Percentiles rank a stretch among this genome's conserved stretches.
These are phyloP conservation scores for Pseudopediastrum boryanum DNA, from an alignment of 139 green algal species.

Conservation along the genomic window DNA sequence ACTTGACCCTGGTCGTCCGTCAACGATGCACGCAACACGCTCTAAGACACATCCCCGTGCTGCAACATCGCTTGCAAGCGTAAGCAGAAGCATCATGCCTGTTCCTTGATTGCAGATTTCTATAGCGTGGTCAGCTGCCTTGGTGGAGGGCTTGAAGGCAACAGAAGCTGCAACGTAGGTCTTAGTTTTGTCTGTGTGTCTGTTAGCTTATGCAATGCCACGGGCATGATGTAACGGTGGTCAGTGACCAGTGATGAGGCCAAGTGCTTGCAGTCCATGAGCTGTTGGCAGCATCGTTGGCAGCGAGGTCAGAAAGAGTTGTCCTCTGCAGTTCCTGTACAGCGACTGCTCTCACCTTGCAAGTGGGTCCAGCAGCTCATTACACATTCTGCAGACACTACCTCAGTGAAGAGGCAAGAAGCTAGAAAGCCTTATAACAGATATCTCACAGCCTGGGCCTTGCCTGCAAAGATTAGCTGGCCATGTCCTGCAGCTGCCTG, in stretches of 20 bases:
- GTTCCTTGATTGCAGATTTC: neutral
- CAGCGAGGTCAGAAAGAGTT: neutral
- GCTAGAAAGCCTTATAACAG: no score
- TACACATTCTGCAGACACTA: no score
- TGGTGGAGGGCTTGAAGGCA: conserved; percentile 18
- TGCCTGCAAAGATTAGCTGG: no score
- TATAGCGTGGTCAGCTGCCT: conserved; percentile 26
- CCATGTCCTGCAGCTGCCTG: no score
- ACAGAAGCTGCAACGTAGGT: conserved; percentile 12
- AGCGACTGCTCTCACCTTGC: neutral
- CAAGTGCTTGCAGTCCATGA: neutral
- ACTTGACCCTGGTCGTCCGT: no score
- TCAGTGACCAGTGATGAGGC: neutral
- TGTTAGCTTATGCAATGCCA: neutral
- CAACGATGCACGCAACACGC: neutral
- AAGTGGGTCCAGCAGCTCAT: no score
- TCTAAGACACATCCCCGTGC: neutral
- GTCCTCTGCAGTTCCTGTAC: neutral
- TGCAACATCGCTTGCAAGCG: neutral
- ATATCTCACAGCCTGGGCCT: no score
- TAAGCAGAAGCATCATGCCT: neutral
- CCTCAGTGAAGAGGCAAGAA: no score
- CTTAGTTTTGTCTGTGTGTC: neutral
- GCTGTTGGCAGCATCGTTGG: neutral
- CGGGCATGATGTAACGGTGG: neutral